Conservation (phyloP, 371 early-diverging fungal genomes). For the Syncephalastrum sp. region DNA sequence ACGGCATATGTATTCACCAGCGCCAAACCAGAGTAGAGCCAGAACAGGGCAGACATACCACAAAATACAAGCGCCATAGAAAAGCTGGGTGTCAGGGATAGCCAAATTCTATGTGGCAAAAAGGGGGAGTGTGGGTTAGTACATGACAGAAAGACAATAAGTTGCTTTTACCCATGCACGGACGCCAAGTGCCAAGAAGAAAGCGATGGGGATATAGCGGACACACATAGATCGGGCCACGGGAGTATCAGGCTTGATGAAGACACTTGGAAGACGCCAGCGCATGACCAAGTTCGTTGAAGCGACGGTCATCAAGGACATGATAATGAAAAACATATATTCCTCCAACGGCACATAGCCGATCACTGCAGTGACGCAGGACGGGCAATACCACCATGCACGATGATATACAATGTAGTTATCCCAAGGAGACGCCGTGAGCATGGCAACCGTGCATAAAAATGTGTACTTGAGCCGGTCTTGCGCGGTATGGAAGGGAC, state of each 20-base stretch:
- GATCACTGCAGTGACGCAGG: constrained; percentile 52
- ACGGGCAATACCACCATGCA: constrained; percentile 55
- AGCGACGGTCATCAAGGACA: constrained; percentile 52
- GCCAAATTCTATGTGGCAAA: constrained; percentile 21
- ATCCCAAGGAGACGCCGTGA: constrained; percentile 66
- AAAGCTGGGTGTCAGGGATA: constrained; percentile 40
- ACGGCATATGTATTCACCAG: constrained; percentile 53
- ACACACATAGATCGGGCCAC: constrained; percentile 22
- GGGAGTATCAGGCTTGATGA: constrained; percentile 27
- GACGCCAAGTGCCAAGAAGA: constrained; percentile 25
- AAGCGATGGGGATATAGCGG: constrained; percentile 35
- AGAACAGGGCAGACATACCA: constrained; percentile 57
- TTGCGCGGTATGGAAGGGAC: constrained; percentile 39
- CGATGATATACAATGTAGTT: constrained; percentile 56
- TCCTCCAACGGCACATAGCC: constrained; percentile 66
- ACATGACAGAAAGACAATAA: neutral
- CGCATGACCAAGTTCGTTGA: constrained; percentile 44
- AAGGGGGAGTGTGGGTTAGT: neutral
- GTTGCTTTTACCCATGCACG: constrained; percentile 42
- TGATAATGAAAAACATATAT: constrained; percentile 66
- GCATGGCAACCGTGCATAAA: constrained; percentile 42
- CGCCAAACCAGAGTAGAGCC: constrained; percentile 54
- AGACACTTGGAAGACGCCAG: constrained; percentile 40
- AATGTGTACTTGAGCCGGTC: constrained; percentile 46
- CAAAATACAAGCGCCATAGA: constrained; percentile 58